These are phyloP conservation scores for Houttuynia cordata DNA, from an alignment of 164 flowering plant genomes.

Conservation along the genomic window DNA sequence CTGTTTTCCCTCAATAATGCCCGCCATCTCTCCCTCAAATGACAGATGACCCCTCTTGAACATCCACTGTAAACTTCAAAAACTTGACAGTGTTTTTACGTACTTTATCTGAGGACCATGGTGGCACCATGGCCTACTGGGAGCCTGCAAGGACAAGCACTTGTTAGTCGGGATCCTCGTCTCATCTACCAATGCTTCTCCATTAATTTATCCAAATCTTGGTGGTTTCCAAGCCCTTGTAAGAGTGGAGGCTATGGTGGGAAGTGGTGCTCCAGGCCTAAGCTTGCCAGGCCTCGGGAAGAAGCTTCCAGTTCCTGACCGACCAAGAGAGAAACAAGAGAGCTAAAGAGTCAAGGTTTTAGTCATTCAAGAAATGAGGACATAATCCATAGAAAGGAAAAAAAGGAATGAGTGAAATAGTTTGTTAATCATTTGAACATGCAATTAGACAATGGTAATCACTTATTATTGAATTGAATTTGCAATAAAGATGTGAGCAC, in stretches of 20 bases:
- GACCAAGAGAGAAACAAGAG: not conserved
- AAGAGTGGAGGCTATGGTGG: not conserved
- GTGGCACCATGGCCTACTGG: not conserved
- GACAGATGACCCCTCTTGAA: not conserved
- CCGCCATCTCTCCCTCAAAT: no score
- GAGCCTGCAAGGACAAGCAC: not conserved
- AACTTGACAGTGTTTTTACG: not conserved
- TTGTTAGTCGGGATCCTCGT: not conserved
- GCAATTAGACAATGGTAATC: not conserved
- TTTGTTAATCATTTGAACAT: not conserved
- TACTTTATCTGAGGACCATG: no score
- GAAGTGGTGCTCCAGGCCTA: no score
- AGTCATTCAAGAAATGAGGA: no score
- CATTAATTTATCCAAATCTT: not conserved
- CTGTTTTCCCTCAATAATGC: not conserved
- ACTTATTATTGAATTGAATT: no score
- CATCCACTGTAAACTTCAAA: not conserved
- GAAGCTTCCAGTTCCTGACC: not conserved
- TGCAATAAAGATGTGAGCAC: not conserved
- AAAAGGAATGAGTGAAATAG: not conserved
- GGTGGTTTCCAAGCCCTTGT: not conserved
- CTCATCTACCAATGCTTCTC: not conserved
- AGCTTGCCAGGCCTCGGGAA: conserved; percentile 2
- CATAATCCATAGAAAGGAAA: not conserved
- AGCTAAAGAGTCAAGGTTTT: not conserved